Percentiles rank a stretch among this genome's conserved stretches.
phyloP scores from a whole-genome alignment of 164 flowering plant species.

The Vitis riparia region DNA sequence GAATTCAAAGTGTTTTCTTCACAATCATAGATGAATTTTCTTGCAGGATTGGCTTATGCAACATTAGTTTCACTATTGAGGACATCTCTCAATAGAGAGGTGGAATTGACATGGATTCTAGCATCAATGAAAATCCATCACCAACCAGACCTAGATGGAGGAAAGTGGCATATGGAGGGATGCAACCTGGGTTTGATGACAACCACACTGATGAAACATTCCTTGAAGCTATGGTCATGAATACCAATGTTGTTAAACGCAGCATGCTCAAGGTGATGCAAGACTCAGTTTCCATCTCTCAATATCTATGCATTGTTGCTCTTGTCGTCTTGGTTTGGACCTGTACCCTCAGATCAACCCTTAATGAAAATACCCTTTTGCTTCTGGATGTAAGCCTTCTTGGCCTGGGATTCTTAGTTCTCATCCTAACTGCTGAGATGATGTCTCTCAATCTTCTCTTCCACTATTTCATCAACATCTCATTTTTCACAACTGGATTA shows the following conservation, averaged over 20 bases:
- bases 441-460: conserved; percentile 53
- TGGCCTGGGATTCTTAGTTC: conserved; percentile 67
- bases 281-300: conserved; percentile 59
- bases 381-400: conserved; percentile 65
- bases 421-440: conserved; percentile 64
- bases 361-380: conserved; percentile 60
- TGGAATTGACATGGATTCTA: conserved; percentile 21
- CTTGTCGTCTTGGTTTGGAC: conserved; percentile 90
- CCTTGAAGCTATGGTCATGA: conserved; percentile 92
- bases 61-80: background rate
- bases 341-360: conserved; percentile 56
- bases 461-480: conserved; percentile 60
- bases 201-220: conserved; percentile 87
- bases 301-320: conserved; percentile 81
- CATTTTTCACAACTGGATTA: conserved; percentile 73
- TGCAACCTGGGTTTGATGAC: conserved; percentile 97
- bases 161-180: conserved; percentile 98
- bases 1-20: too few relatives aligned
- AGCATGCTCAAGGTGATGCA: conserved; percentile 46
- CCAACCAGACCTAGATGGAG: conserved; percentile 64
- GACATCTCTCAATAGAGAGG: background rate
- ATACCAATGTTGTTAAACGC: conserved; percentile 77
- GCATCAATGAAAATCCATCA: conserved; percentile 16
- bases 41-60: too few relatives aligned
- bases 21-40: too few relatives aligned